phyloP scores from a whole-genome alignment of 2,329 filamentous ascomycete species.

The Colletotrichum chrysophilum region DNA sequence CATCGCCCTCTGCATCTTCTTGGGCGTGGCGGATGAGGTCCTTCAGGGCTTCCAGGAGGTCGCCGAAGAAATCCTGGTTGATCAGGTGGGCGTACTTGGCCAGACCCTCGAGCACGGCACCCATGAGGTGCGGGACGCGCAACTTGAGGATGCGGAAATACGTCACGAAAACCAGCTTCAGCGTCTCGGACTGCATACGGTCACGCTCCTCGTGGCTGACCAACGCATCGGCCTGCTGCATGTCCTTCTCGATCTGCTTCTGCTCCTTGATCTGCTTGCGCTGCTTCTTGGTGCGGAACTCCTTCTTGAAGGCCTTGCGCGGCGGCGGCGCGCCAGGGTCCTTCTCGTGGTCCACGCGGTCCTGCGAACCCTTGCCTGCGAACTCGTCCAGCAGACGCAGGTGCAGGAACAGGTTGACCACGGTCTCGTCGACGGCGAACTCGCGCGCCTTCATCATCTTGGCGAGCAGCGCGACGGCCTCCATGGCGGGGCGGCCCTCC shows the following conservation, averaged over 20 bases:
- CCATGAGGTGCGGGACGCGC: conserved; percentile 84
- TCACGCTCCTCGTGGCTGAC: conserved; percentile 94
- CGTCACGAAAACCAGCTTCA: conserved; percentile 93
- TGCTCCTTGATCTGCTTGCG: conserved; percentile 85
- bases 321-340: conserved; percentile 24
- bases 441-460: conserved; percentile 95
- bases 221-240: conserved; percentile 88
- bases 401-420: conserved; percentile 90
- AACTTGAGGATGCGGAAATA: conserved; percentile 96
- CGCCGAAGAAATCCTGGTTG: conserved; percentile 98
- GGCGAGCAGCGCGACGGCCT: conserved; percentile 81
- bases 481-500: conserved; percentile 85
- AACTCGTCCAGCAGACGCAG: conserved; percentile 90
- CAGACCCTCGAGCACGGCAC: conserved; percentile 92
- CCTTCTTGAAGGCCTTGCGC: conserved; percentile 73
- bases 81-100: conserved; percentile 95
- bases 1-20: conserved; percentile 49
- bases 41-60: conserved; percentile 91
- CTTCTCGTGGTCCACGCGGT: conserved; percentile 67
- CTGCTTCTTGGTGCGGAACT: conserved; percentile 88
- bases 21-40: conserved; percentile 85
- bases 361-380: conserved; percentile 79
- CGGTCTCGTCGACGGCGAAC: conserved; percentile 82
- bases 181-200: conserved; percentile 90
- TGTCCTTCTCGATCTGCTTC: conserved; percentile 88